Percentiles rank a stretch among this genome's conserved stretches.
These are phyloP conservation scores for Trichosporon sp. DNA, from an alignment of 1,284 basidiomycete genomes.

Conservation along the genomic window DNA sequence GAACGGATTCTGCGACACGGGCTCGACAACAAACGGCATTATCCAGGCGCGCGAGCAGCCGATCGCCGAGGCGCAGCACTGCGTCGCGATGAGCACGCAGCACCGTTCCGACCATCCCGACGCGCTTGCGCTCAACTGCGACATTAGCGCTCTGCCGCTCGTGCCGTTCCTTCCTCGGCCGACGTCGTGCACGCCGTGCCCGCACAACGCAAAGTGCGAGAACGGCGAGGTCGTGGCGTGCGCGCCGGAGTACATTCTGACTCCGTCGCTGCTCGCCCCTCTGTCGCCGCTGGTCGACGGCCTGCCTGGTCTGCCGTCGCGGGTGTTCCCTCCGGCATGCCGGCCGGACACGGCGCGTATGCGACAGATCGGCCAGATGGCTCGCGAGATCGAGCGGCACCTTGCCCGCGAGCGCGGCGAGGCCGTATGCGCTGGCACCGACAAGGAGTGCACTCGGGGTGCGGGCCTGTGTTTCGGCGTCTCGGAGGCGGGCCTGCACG, in stretches of 20 bases:
- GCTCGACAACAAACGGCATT: constrained; percentile 58
- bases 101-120: constrained; percentile 24
- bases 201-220: constrained; percentile 69
- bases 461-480: constrained; percentile 71
- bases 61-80: constrained; percentile 55
- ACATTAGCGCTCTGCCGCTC: constrained; percentile 52
- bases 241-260: constrained; percentile 65
- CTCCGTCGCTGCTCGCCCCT: constrained; percentile 28
- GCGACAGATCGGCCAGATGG: constrained; percentile 68
- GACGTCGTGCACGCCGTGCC: constrained; percentile 74
- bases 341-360: constrained; percentile 75
- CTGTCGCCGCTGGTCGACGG: constrained; percentile 56
- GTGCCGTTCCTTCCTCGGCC: constrained; percentile 56
- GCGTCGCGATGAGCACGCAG: constrained; percentile 49
- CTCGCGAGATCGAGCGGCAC: constrained; percentile 63
- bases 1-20: constrained; percentile 77
- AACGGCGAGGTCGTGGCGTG: constrained; percentile 60
- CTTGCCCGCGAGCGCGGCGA: constrained; percentile 66
- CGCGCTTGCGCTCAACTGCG: constrained; percentile 23
- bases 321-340: constrained; percentile 74
- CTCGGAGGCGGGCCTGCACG: constrained; percentile 52
- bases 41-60: constrained; percentile 45
- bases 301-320: constrained; percentile 67
- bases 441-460: constrained; percentile 57
- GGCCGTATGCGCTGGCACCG: constrained; percentile 59